Base-by-base conservation (phyloP, 441 rosid genomes). In the Erodium moschatum region DNA sequence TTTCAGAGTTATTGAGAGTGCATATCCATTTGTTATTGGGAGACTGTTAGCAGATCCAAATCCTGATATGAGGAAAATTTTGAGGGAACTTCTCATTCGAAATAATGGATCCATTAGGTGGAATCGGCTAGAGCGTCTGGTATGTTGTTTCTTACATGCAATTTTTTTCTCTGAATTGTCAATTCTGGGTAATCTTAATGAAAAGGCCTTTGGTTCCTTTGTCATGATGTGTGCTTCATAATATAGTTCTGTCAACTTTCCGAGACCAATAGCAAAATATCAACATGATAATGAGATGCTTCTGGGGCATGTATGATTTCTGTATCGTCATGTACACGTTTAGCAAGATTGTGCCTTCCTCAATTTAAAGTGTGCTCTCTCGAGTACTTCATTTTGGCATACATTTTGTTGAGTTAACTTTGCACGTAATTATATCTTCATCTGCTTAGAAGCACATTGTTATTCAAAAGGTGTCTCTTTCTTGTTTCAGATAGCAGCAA, bases 1-100 rank as follows among this genome's bases (percentile, higher is more conserved):
- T 74, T 92, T 95, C 80, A 89, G 89, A 78, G 97, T 95, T 66
- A 76, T 91, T 6, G 99, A 90, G 78, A 90, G 92, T 72, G 92
- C 98, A 60, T 90, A 95, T 72, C 98, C 98, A 63, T 95, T 89
- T 76, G 88, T 95, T 27, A 78, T 95, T 19, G 98, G 95, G 67
- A 90, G 97, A 80, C 95, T 95, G 66, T 82, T 95, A 66, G 97
- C 84, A 56, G 99, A 95, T 76, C 81, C 98, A 64, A 85, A 85
- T 81, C 97, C 98, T 80, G 99, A 95, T 75, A 95, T 95, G 99
- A 85, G 99, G 79, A 92, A 80, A 78, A 85, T 89, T 70, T 80
- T 95, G 67, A 87, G 91, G 87, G 88, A 92, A 75, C 97, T 95
- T 74, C 82, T 95, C 66, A 91, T 91, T 52, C 69, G 86, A 65